Conservation (phyloP, 257 asterid species). For the Solanum habrochaites region DNA sequence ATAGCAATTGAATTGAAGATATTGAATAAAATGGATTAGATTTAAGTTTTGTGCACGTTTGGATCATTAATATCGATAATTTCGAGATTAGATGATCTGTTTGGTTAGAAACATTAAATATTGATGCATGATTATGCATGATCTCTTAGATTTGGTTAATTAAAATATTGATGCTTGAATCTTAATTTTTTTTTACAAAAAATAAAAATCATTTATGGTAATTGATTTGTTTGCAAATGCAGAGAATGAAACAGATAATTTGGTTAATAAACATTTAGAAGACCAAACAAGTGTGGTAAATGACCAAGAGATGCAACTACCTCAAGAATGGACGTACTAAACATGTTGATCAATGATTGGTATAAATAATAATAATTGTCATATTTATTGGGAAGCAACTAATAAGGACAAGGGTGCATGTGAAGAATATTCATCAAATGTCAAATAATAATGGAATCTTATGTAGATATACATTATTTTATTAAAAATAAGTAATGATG, state of each 20-base stretch:
- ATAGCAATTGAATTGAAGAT: neutral
- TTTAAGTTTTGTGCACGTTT: neutral
- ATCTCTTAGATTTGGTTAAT: neutral
- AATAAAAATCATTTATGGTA: neutral
- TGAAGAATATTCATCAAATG: neutral
- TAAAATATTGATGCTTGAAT: neutral
- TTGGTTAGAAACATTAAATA: neutral
- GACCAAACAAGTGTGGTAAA: neutral
- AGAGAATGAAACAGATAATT: conserved; percentile 2
- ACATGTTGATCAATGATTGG: neutral
- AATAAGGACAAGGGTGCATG: neutral
- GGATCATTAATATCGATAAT: neutral
- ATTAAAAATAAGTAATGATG: neutral
- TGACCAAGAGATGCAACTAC: conserved; percentile 16
- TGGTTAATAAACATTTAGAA: conserved; percentile 2
- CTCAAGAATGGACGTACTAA: conserved; percentile 32
- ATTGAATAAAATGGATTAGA: neutral
- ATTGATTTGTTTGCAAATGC: conserved; percentile 3
- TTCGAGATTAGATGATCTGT: neutral
- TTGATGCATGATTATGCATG: neutral
- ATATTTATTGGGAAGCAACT: neutral
- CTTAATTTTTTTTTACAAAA: neutral
- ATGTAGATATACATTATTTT: neutral
- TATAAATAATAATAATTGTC: neutral
- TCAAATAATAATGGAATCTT: neutral